A percentile compares a stretch with the other conserved stretches of the same genome.
phyloP scores from a whole-genome alignment of 306 rosid genomes.

The Macrotyloma uniflorum region DNA sequence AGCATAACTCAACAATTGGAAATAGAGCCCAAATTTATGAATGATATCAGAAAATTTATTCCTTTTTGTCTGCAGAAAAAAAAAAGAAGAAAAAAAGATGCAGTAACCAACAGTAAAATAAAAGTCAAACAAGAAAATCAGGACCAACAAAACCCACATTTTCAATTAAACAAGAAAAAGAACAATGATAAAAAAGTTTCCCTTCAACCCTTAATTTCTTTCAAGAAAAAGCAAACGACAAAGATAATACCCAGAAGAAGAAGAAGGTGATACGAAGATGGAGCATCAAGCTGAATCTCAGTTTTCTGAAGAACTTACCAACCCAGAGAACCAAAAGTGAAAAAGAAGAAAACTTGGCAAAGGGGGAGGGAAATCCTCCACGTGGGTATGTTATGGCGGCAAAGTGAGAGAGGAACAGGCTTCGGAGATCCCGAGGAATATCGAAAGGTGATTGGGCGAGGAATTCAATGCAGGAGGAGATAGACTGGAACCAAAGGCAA shows the following conservation, averaged over 20 bases:
- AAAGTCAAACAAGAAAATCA: neutral
- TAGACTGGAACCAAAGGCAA: conserved; percentile 18
- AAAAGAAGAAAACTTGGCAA: neutral
- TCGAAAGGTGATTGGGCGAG: conserved; percentile 47
- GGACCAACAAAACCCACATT: conserved; percentile 23
- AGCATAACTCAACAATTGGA: conserved; percentile 25
- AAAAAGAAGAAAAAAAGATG: neutral
- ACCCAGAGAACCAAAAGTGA: conserved; percentile 12
- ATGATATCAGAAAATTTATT: neutral
- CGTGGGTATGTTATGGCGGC: conserved; percentile 31
- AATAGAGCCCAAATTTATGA: conserved; percentile 7
- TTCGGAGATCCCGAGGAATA: conserved; percentile 55
- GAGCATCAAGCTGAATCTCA: conserved; percentile 3
- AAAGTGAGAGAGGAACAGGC: conserved; percentile 27
- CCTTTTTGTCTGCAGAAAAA: conserved; percentile 1
- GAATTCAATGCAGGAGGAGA: conserved; percentile 20
- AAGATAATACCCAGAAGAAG: conserved; percentile 29
- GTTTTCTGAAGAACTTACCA: conserved; percentile 32
- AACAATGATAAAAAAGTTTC: conserved; percentile 13
- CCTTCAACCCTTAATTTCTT: neutral
- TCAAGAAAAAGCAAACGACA: neutral
- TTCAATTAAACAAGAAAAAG: neutral
- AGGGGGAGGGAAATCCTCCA: conserved; percentile 7
- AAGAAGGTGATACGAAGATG: conserved; percentile 17
- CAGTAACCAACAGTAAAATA: neutral